Evolutionary conservation across 345 rosid genomes (phyloP).

Genomic region (Toxicodendron radicans): DNA sequence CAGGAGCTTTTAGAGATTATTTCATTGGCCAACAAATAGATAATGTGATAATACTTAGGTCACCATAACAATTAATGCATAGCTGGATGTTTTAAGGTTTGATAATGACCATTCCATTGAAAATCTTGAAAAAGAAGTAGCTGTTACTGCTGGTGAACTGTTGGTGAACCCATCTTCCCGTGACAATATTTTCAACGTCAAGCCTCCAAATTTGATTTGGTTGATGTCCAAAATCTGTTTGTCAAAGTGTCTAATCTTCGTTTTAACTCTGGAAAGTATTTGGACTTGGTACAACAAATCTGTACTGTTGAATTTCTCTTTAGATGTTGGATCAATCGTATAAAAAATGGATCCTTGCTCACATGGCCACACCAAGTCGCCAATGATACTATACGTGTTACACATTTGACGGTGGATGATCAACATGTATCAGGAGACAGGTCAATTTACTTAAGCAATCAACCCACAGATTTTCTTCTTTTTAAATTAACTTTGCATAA

Average conservation of each 20-base stretch:
- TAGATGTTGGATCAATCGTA: too few species aligned
- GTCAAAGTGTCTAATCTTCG: not conserved
- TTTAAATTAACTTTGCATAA: not conserved
- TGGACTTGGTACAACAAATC: not conserved
- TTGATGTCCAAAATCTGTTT: too few species aligned
- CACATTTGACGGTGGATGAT: not conserved
- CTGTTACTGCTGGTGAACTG: too few species aligned
- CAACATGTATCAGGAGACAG: constrained; percentile 8
- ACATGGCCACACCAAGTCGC: not conserved
- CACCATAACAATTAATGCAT: too few species aligned
- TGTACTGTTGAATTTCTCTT: not conserved
- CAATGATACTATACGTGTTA: not conserved
- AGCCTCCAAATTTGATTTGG: not conserved
- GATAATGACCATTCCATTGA: not conserved
- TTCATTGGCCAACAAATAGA: not conserved
- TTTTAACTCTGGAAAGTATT: not conserved
- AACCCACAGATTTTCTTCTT: not conserved
- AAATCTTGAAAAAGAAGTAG: not conserved
- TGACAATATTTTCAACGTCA: not conserved
- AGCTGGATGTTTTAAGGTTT: not conserved
- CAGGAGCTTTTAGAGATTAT: not conserved
- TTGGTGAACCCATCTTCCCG: too few species aligned
- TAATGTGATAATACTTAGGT: not conserved
- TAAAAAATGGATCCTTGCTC: not conserved
- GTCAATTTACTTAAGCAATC: constrained; percentile 17